Base-by-base conservation (phyloP, 768 basidiomycete genomes). In the Leccinum barrowsii region DNA sequence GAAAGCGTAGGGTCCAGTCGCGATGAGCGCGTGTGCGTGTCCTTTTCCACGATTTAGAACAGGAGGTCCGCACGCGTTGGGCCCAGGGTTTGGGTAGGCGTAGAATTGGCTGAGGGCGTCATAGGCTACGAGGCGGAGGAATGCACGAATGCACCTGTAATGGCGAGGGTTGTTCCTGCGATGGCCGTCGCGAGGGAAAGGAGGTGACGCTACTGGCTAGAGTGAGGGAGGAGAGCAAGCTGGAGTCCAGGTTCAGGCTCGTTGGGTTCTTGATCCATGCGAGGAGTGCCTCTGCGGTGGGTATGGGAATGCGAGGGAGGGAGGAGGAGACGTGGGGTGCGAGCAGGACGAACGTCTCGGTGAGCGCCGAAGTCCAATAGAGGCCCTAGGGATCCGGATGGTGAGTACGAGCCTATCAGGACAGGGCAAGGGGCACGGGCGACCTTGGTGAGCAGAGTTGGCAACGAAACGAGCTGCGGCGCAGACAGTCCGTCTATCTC, bases 141-240 rank as follows among this genome's bases (percentile, higher is more conserved):
- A 26, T 26, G 26, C 26, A 26, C 26, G 51, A 73, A 76, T 0
- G 76, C 78, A 11, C 81, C 82, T 0, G 74, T 22, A 19, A 70
- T 63, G 13, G 73, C 71, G 52, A 82, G 63, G n/a, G 69, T 52
- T 22, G 72, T 73, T 2, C 80, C 82, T 8, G 74, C 32, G 44
- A 80, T 47, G 57, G 57, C 32, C 28, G 42, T 17, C n/a, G 54
- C 51, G 0, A 59, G 1, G 60, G 13, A 7, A 34, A 30, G 19
- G 51, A 24, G 21, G 24, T 7, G 12, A 22, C 10, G 21, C 21
- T 11, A 15, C 28, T 19, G 4, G 28, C 13, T 17, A 46, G 30
- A 22, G 50, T 3, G 5, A 60, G n/a, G 34, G 40, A 50, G 1
- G 44, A 22, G 15, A 28, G 17, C 19, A 17, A 24, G 50, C 4